These are phyloP conservation scores for Fraxinus excelsior DNA, from an alignment of 257 asterid genomes.

Conservation along the genomic window DNA sequence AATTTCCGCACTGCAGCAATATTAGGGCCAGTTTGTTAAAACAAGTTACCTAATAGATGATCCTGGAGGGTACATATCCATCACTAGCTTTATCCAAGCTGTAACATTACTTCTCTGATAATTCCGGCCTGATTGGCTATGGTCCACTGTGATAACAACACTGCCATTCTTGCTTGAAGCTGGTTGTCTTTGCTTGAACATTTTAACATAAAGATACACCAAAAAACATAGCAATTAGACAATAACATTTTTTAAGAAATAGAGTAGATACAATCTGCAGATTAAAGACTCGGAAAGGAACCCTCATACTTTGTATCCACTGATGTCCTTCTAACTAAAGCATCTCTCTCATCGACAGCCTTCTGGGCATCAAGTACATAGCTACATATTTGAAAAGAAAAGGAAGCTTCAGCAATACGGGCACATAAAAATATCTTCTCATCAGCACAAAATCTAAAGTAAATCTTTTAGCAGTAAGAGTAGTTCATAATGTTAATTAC, in stretches of 20 bases:
- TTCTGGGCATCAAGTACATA: slow-evolving; percentile 80
- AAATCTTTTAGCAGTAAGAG: slow-evolving; percentile 18
- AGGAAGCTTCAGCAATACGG: slow-evolving; percentile 21
- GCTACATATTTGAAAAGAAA: slow-evolving; percentile 40
- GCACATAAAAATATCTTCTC: slow-evolving; percentile 12
- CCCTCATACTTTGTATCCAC: slow-evolving; percentile 69
- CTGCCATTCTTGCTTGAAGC: slow-evolving; percentile 90
- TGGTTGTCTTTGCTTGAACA: slow-evolving; percentile 96
- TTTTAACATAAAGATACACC: slow-evolving; percentile 45
- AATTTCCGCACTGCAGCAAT: slow-evolving; percentile 6
- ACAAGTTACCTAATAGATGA: slow-evolving; percentile 54
- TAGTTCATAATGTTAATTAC: slow-evolving; percentile 43
- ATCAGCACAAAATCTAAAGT: slow-evolving; percentile 16
- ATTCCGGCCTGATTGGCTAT: slow-evolving; percentile 44
- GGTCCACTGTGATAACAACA: slow-evolving; percentile 66
- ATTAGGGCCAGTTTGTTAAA: slow-evolving; percentile 5
- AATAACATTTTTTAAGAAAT: slow-evolving; percentile 19
- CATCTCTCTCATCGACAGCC: slow-evolving; percentile 70
- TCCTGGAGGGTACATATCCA: slow-evolving; percentile 90
- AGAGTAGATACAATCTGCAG: slow-evolving; percentile 4
- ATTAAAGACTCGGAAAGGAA: slow-evolving; percentile 28
- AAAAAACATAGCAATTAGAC: slow-evolving; percentile 46
- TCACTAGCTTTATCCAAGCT: slow-evolving; percentile 86
- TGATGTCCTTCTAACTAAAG: slow-evolving; percentile 55
- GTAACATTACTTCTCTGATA: slow-evolving; percentile 54